Percentiles rank a stretch among this genome's conserved stretches.
These are phyloP conservation scores for Globisporangium acanthophoron DNA, from an alignment of 352 stramenopile genomes.

Conservation along the genomic window DNA sequence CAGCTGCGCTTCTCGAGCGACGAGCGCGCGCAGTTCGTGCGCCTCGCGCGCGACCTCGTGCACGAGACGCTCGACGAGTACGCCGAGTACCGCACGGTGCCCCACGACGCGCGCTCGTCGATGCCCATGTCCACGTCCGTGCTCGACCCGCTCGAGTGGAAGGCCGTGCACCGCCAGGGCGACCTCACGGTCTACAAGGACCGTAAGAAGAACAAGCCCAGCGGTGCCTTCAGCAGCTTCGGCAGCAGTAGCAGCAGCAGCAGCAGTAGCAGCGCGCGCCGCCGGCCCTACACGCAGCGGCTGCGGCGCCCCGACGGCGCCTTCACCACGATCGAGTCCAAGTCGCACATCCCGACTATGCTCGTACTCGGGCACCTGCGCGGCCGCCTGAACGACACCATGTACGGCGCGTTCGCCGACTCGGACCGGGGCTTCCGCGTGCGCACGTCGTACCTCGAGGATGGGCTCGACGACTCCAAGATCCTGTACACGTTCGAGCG, in stretches of 20 bases:
- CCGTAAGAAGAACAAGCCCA: slow-evolving; percentile 7
- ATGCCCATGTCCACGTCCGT: slow-evolving; percentile 12
- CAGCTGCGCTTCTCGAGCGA: slow-evolving; percentile 19
- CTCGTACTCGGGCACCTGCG: slow-evolving; percentile 7
- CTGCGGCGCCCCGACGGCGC: slow-evolving; percentile 5
- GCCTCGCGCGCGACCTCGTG: slow-evolving; percentile 23
- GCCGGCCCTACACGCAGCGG: slow-evolving; percentile 1
- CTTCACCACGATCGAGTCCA: slow-evolving; percentile 2
- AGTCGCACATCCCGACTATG: slow-evolving; percentile 12
- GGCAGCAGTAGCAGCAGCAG: background rate
- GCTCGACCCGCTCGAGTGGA: slow-evolving; percentile 31
- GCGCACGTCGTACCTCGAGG: slow-evolving; percentile 10
- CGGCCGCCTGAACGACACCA: slow-evolving; percentile 11
- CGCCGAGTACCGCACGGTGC: slow-evolving; percentile 24
- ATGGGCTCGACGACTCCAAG: slow-evolving; percentile 11
- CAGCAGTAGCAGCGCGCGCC: slow-evolving; percentile 3
- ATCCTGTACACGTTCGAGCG: slow-evolving; percentile 12
- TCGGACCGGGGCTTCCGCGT: slow-evolving; percentile 8
- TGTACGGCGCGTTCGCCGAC: slow-evolving; percentile 15
- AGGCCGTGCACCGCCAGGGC: slow-evolving; percentile 23
- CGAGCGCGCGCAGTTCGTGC: slow-evolving; percentile 20
- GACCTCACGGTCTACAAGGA: slow-evolving; percentile 41
- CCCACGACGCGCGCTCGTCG: slow-evolving; percentile 16
- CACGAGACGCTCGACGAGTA: slow-evolving; percentile 25
- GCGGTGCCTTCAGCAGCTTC: background rate